Evolutionary conservation across 192 early-diverging fungal genomes (phyloP).

Genomic region (Gryganskiella cystojenkinii): DNA sequence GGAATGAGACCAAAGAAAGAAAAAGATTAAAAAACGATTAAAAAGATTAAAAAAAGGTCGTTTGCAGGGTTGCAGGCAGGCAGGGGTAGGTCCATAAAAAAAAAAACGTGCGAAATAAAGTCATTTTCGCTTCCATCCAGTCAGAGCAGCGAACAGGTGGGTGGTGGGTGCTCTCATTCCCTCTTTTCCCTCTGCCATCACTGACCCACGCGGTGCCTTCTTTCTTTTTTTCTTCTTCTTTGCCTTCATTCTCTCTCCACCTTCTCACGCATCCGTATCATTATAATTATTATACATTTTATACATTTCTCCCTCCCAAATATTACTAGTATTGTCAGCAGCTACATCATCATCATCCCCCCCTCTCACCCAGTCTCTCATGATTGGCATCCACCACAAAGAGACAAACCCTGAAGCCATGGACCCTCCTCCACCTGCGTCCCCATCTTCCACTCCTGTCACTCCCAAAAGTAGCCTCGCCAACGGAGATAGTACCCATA

Average conservation of each 20-base stretch:
- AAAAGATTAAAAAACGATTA: not conserved
- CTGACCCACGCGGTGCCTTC: not conserved
- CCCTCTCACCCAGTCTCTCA: constrained; percentile 3
- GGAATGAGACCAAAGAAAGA: not conserved
- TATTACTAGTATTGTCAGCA: no score
- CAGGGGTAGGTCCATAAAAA: not conserved
- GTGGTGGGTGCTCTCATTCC: not conserved
- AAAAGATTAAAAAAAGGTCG: not conserved
- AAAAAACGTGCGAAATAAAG: not conserved
- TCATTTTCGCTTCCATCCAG: not conserved
- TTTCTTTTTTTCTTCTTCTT: not conserved
- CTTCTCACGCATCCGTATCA: not conserved
- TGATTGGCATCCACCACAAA: constrained; percentile 38
- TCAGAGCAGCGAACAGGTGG: no score
- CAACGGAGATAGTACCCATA: no score
- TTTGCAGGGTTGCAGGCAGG: not conserved
- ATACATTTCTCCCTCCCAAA: no score
- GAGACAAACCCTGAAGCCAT: constrained; percentile 12
- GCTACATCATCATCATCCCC: not conserved
- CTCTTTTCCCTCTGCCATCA: not conserved
- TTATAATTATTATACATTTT: no score
- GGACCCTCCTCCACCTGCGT: constrained; percentile 2
- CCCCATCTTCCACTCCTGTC: not conserved
- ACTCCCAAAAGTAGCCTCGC: not conserved
- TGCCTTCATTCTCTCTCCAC: not conserved